Evolutionary conservation across 495 filamentous ascomycete genomes (phyloP).

Genomic region (Clohesyomyces aquaticus): DNA sequence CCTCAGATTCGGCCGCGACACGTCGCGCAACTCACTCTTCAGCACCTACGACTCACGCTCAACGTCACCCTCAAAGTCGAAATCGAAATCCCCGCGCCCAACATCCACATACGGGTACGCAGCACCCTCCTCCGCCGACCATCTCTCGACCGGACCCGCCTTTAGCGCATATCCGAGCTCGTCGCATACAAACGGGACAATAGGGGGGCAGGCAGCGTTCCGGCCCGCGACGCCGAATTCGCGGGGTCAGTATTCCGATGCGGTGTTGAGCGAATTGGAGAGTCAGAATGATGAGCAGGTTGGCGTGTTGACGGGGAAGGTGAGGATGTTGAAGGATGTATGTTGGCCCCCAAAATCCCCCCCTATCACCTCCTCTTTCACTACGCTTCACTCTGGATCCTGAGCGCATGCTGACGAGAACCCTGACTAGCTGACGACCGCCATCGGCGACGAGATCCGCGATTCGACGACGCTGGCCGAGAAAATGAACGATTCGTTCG

Average conservation of each 20-base stretch:
- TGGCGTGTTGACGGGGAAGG: constrained; percentile 87
- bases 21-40: constrained; percentile 77
- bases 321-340: constrained; percentile 89
- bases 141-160: constrained; percentile 46
- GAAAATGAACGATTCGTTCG: constrained; percentile 90
- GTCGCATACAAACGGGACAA: constrained; percentile 21
- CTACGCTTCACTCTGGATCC: background rate
- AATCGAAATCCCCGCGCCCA: constrained; percentile 34
- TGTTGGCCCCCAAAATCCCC: constrained; percentile 64
- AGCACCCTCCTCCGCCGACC: constrained; percentile 51
- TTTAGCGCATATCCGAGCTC: constrained; percentile 58
- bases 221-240: constrained; percentile 81
- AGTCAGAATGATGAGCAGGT: constrained; percentile 93
- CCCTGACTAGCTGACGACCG: constrained; percentile 84
- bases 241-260: constrained; percentile 91
- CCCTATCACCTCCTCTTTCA: background rate
- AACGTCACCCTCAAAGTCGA: constrained; percentile 38
- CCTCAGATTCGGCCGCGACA: constrained; percentile 34
- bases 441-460: constrained; percentile 93
- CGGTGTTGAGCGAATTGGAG: constrained; percentile 90
- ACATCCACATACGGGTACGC: constrained; percentile 54
- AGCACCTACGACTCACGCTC: constrained; percentile 65
- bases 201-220: constrained; percentile 47
- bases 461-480: constrained; percentile 81
- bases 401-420: background rate